Evolutionary conservation across 169 alveolate genomes (phyloP), one percentile per base, ranked within the genome.

Genomic region (Babesia bovis): DNA sequence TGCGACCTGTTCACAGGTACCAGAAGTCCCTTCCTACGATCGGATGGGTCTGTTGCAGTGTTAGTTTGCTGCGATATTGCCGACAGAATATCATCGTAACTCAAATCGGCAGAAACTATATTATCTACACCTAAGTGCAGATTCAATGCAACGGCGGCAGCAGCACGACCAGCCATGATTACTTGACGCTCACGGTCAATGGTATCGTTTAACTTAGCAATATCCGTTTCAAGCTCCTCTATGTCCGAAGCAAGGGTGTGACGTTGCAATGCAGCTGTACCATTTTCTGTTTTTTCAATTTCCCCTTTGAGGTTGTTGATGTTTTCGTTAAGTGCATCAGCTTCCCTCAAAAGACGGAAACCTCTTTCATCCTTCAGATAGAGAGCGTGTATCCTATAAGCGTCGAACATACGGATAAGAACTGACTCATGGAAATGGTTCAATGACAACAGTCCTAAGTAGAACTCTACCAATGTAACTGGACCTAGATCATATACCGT

Each of bases 121-220:
- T 77, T 77, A 53, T 77, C 82, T n/a, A 77, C 75, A 21, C 82
- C 85, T 42, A 66, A 23, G 21, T 77, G 69, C 53, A 77, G 73
- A 66, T 49, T 61, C 66, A 53, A 51, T 13, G 77, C 77, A 23
- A 44, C 72, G 23, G 84, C 58, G 35, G 72, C 71, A 21, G 68
- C 67, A 4, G 67, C 72, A 26, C 76, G 63, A 6, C 66, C 60
- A 6, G 77, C 73, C 51, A 51, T 71, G 19, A 68, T 50, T 2
- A 77, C 59, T 28, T 40, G 58, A 3, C 25, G 60, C 38, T 66
- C 75, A 25, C 52, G 50, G 33, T 65, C 42, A 17, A 66, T 66
- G 23, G 33, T 59, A 2, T 35, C 78, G 35, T 66, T 52, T 35
- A 55, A 25, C 25, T 38, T 23, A n/a, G 25, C 73, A 30, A 50